A percentile compares a stretch with the other conserved stretches of the same genome.
These are phyloP conservation scores for Mucuna pruriens DNA, from an alignment of 306 rosid species.

Conservation along the genomic window DNA sequence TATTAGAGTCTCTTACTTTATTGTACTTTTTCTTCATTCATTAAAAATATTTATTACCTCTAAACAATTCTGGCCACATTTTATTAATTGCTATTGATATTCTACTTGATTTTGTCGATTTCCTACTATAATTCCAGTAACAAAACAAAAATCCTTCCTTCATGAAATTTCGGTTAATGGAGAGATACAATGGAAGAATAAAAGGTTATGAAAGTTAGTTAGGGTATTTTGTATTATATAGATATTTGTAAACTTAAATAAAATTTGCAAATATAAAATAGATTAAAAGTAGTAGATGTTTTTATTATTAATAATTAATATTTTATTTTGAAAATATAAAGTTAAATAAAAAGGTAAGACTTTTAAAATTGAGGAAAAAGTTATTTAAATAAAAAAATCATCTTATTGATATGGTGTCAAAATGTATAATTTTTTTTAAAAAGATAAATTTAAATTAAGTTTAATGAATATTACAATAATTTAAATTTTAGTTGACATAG, in stretches of 20 bases:
- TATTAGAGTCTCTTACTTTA: constrained; percentile 30
- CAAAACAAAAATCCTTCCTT: not conserved
- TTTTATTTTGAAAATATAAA: no score
- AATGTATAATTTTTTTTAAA: no score
- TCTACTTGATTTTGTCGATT: constrained; percentile 1
- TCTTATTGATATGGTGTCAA: no score
- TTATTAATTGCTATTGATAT: not conserved
- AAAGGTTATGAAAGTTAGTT: not conserved
- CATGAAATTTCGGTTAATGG: not conserved
- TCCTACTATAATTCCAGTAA: not conserved
- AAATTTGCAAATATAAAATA: no score
- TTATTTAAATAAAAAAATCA: no score
- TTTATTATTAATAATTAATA: no score
- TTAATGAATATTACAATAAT: no score
- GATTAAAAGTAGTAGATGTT: no score
- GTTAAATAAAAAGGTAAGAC: no score
- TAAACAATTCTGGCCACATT: constrained; percentile 23
- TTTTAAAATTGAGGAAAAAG: no score
- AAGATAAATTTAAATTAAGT: no score
- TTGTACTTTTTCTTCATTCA: constrained; percentile 19
- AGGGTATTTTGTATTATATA: not conserved
- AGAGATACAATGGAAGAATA: not conserved
- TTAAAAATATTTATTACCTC: not conserved
- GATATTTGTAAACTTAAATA: not conserved
- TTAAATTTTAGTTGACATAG: no score